A percentile compares a stretch with the other conserved stretches of the same genome.
These are phyloP conservation scores for Bacidia gigantensis DNA, from an alignment of 495 filamentous ascomycete species.

Conservation along the genomic window DNA sequence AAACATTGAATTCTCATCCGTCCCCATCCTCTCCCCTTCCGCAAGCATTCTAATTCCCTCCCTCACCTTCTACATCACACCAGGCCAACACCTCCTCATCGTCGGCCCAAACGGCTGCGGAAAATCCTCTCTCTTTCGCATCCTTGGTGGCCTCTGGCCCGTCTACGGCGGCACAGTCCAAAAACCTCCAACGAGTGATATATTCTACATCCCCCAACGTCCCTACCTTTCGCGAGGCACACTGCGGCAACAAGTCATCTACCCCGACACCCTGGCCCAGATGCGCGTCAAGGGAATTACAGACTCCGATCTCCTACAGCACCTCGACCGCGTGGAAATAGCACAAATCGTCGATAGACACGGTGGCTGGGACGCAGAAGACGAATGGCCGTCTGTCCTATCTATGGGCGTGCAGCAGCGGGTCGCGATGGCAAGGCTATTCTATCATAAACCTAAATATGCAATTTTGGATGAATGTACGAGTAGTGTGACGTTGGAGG, in stretches of 20 bases:
- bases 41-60: slow-evolving; percentile 77
- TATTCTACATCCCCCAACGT: slow-evolving; percentile 96
- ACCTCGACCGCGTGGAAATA: slow-evolving; percentile 68
- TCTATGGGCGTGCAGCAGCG: slow-evolving; percentile 87
- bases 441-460: slow-evolving; percentile 81
- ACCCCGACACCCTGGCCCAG: slow-evolving; percentile 76
- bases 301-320: slow-evolving; percentile 63
- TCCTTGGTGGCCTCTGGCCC: slow-evolving; percentile 95
- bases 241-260: slow-evolving; percentile 89
- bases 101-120: slow-evolving; percentile 96
- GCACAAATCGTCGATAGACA: slow-evolving; percentile 70
- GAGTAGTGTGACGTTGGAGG: slow-evolving; percentile 78
- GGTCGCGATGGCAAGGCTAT: slow-evolving; percentile 93
- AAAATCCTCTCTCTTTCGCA: slow-evolving; percentile 89
- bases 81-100: slow-evolving; percentile 82
- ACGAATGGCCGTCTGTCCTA: slow-evolving; percentile 88
- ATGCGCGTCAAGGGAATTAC: slow-evolving; percentile 77
- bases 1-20: slow-evolving; percentile 75
- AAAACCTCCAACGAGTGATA: slow-evolving; percentile 67
- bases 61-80: slow-evolving; percentile 73
- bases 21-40: slow-evolving; percentile 96
- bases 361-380: slow-evolving; percentile 82
- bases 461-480: slow-evolving; percentile 98
- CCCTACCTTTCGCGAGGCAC: slow-evolving; percentile 83
- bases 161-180: slow-evolving; percentile 88